These are phyloP conservation scores for Mediolabrus comicus DNA, from an alignment of 108 stramenopile species.

Conservation along the genomic window DNA sequence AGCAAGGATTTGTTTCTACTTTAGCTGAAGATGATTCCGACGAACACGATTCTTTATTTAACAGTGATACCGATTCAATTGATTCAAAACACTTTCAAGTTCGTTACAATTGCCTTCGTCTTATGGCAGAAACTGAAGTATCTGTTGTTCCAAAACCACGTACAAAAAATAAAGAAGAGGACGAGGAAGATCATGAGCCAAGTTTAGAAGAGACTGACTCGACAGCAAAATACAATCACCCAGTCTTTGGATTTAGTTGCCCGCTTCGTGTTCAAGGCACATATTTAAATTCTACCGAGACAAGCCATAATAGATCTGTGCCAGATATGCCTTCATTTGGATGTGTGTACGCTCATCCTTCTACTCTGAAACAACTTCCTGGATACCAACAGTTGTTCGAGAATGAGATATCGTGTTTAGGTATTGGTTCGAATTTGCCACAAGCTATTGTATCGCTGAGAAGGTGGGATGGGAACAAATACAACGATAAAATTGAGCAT, in stretches of 20 bases:
- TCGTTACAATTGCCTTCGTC: conserved; percentile 31
- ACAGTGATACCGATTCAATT: conserved; percentile 31
- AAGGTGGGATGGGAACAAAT: background rate
- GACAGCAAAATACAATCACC: background rate
- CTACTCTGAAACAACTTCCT: conserved; percentile 26
- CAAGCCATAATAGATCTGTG: background rate
- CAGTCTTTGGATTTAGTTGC: background rate
- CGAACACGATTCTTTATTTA: conserved; percentile 10
- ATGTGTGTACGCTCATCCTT: conserved; percentile 9
- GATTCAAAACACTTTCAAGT: background rate
- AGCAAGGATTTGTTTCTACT: conserved; percentile 10
- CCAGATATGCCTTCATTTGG: background rate
- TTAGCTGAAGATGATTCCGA: conserved; percentile 4
- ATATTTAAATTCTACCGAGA: background rate
- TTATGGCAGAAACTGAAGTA: conserved; percentile 76
- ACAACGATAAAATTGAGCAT: background rate
- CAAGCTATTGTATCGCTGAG: conserved; percentile 14
- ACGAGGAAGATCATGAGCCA: conserved; percentile 1
- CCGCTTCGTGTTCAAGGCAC: conserved; percentile 1
- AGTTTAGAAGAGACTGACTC: background rate
- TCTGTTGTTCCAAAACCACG: conserved; percentile 66
- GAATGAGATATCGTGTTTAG: background rate
- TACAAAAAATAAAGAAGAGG: conserved; percentile 7
- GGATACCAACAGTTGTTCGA: conserved; percentile 30
- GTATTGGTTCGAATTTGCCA: background rate